phyloP scores from a whole-genome alignment of 208 protist genomes.

The Trypanosoma boissoni region DNA sequence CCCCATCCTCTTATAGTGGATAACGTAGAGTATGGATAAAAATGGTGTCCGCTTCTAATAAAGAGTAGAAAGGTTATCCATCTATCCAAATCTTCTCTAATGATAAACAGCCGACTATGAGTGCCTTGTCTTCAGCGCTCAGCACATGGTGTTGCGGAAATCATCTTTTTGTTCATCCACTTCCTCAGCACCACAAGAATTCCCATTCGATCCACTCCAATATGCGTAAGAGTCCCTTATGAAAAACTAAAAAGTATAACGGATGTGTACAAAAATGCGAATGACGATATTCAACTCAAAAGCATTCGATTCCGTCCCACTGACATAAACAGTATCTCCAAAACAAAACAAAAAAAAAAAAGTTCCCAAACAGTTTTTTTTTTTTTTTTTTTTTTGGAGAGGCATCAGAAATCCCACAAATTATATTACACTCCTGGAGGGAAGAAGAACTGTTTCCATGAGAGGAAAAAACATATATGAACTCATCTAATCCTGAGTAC shows the following conservation, averaged over 20 bases:
- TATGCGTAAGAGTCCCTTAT: constrained; percentile 56
- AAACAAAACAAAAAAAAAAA: too few species aligned
- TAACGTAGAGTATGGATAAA: constrained; percentile 50
- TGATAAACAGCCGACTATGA: constrained; percentile 39
- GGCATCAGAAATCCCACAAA: constrained; percentile 64
- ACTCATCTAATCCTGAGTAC: constrained; percentile 85
- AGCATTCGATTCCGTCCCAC: too few species aligned
- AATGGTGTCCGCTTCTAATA: constrained; percentile 82
- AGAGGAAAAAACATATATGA: constrained; percentile 85
- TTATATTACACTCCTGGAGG: constrained; percentile 82
- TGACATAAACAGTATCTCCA: too few species aligned
- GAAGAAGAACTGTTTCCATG: constrained; percentile 76
- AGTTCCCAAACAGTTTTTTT: too few species aligned
- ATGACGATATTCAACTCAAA: constrained; percentile 65
- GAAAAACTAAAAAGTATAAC: constrained; percentile 74
- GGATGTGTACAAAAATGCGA: constrained; percentile 82
- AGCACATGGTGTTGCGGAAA: constrained; percentile 22
- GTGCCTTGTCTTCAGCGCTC: constrained; percentile 28
- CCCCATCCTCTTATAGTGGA: constrained; percentile 55
- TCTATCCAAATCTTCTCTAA: constrained; percentile 37
- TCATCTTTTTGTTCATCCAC: constrained; percentile 16
- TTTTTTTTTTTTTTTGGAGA: too few species aligned
- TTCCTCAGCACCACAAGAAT: constrained; percentile 10
- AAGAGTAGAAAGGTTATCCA: constrained; percentile 50
- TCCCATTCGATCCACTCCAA: constrained; percentile 23